Evolutionary conservation across 106 monocot species (phyloP), one percentile per base, ranked within the genome.

Genomic region (Chionographis japonica): DNA sequence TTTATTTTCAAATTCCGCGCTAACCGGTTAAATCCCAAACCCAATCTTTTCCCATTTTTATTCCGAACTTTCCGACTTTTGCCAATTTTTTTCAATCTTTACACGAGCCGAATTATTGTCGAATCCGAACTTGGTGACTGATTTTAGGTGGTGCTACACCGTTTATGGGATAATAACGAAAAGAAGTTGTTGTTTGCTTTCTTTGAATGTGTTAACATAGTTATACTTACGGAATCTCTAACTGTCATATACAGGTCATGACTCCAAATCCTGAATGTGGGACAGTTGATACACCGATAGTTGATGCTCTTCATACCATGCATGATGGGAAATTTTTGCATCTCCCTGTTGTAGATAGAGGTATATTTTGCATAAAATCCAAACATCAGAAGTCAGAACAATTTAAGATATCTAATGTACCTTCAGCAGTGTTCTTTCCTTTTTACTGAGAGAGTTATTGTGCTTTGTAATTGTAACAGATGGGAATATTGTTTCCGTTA

Each of bases 251-350:
- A 18, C 74, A 97, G 97, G 92, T 97, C 52, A 97, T 97, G 97
- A 97, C 97, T 46, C 73, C 68, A 83, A 89, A 89, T 58, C 97
- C 97, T 60, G 86, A 90, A 83, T 97, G 86, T 64, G 97, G 58
- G 41, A 89, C 84, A 46, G 56, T 86, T 68, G 86, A 97, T 61
- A 97, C 83, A 15, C 81, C 97, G 52, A 97, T 97, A 50, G 65
- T 97, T 56, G 92, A 97, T 83, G 97, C 97, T 50, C 86, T 97
- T 60, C 92, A 92, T 67, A 92, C 65, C 50, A 89, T 97, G 97
- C 91, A 92, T 60, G 83, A 84, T 71, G 86, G 85, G 58, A 86
- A 86, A 77, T 95, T 95, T 75, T 78, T 97, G 39, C 97, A 97
- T 78, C 78, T 97, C 46, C 97, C 97, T 72, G 85, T 97, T 75